Evolutionary conservation across 495 filamentous ascomycete genomes (phyloP).

Genomic region (Friedmanniomyces simplex): DNA sequence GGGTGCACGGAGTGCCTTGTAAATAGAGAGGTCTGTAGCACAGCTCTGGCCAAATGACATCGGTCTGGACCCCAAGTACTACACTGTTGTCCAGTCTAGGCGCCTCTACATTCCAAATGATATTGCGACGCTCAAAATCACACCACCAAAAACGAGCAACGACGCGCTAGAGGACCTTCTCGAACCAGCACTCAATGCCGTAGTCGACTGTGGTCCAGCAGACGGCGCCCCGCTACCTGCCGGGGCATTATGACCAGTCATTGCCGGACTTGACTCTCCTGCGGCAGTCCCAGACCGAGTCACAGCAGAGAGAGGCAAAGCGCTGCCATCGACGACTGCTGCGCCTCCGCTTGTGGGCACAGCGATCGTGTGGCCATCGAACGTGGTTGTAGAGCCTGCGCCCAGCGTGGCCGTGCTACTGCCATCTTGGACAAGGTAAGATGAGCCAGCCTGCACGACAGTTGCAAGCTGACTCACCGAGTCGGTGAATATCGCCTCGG

Average conservation of each 20-base stretch:
- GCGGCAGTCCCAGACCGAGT: background rate
- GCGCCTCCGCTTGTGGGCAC: background rate
- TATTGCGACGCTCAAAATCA: too few species aligned
- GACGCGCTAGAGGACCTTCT: too few species aligned
- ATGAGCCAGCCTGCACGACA: background rate
- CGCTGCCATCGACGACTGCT: background rate
- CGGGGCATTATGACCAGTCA: too few species aligned
- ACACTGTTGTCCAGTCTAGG: too few species aligned
- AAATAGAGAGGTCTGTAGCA: background rate
- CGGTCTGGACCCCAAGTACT: background rate
- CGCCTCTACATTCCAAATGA: too few species aligned
- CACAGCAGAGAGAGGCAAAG: background rate
- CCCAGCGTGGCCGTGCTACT: background rate
- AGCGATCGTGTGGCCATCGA: background rate
- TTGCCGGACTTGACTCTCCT: too few species aligned
- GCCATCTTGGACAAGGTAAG: background rate
- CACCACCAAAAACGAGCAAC: too few species aligned
- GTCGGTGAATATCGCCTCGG: background rate
- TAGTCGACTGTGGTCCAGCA: too few species aligned
- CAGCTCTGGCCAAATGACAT: too few species aligned
- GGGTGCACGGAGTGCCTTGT: slow-evolving; percentile 15
- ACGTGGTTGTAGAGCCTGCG: background rate
- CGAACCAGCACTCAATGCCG: too few species aligned
- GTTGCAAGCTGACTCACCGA: background rate
- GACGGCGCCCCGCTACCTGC: too few species aligned